Evolutionary conservation across 768 basidiomycete species (phyloP).

Genomic region (Hortiboletus campestris): DNA sequence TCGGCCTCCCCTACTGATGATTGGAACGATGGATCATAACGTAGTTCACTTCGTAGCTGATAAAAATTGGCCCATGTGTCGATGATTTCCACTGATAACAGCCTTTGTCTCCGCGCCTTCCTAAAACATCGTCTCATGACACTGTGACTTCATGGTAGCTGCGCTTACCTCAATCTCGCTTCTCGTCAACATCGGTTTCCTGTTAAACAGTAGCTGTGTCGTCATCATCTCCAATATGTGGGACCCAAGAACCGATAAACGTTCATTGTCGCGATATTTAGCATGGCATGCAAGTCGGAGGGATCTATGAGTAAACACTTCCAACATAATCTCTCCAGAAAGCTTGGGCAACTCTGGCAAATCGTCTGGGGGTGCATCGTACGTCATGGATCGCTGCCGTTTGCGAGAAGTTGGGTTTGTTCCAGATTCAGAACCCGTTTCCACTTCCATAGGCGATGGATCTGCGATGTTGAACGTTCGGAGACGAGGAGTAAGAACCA

Average conservation of each 20-base stretch:
- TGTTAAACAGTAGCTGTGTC: constrained; percentile 46
- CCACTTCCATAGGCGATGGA: constrained; percentile 34
- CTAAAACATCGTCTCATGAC: constrained; percentile 24
- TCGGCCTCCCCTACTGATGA: constrained; percentile 27
- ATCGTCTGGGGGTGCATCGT: constrained; percentile 27
- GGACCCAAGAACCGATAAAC: constrained; percentile 51
- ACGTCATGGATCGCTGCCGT: constrained; percentile 36
- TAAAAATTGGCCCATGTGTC: constrained; percentile 40
- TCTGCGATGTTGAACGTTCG: constrained; percentile 34
- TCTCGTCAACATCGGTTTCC: constrained; percentile 48
- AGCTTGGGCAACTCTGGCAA: constrained; percentile 49
- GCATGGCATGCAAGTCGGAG: constrained; percentile 44
- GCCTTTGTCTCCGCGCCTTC: constrained; percentile 25
- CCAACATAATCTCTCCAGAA: constrained; percentile 54
- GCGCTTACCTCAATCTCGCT: constrained; percentile 51
- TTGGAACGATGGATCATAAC: constrained; percentile 32
- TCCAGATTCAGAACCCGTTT: constrained; percentile 25
- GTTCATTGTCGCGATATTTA: constrained; percentile 55
- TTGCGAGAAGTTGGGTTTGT: constrained; percentile 34
- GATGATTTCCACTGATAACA: constrained; percentile 34
- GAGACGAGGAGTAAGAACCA: constrained; percentile 37
- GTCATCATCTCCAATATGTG: constrained; percentile 46
- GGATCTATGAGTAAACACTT: constrained; percentile 70
- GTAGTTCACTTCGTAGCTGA: constrained; percentile 33
- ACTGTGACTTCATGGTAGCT: constrained; percentile 10